These are phyloP conservation scores for Xylariaceae sp. DNA, from an alignment of 2,329 filamentous ascomycete species.

Conservation along the genomic window DNA sequence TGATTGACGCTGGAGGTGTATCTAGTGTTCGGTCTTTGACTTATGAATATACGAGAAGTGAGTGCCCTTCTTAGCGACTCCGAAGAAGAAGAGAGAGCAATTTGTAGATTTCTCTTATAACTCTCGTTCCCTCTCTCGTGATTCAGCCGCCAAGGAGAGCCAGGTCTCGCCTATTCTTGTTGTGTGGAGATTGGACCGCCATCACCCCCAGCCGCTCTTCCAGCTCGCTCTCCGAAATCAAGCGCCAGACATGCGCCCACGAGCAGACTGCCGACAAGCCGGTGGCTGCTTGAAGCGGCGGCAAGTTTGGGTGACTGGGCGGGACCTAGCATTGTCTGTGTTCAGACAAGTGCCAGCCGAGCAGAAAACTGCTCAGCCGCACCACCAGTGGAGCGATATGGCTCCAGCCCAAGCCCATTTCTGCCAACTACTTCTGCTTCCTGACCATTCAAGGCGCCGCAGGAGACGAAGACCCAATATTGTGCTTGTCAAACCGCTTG, in stretches of 20 bases:
- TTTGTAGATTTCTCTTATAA: background rate
- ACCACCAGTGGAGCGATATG: slow-evolving; percentile 1
- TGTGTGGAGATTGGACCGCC: too few relatives aligned
- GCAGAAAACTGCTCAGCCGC: slow-evolving; percentile 18
- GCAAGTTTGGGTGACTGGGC: too few relatives aligned
- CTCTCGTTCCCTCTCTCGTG: background rate
- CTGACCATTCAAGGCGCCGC: slow-evolving; percentile 9
- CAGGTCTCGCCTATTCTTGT: slow-evolving; percentile 3
- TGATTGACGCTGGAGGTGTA: background rate
- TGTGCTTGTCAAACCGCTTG: background rate
- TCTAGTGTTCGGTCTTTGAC: too few relatives aligned
- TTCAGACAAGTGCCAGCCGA: too few relatives aligned
- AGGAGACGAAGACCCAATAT: slow-evolving; percentile 9
- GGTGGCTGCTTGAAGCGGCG: too few relatives aligned
- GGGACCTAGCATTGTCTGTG: background rate
- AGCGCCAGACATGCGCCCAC: too few relatives aligned
- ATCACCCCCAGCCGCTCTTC: too few relatives aligned
- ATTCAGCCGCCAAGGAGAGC: background rate
- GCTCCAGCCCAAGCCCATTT: background rate
- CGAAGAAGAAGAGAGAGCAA: background rate
- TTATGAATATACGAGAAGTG: background rate
- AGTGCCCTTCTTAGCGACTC: background rate
- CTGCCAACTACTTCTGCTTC: too few relatives aligned
- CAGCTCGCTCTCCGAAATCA: too few relatives aligned
- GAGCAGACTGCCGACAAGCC: too few relatives aligned